A percentile compares a stretch with the other conserved stretches of the same genome.
These are phyloP conservation scores for Torulaspora quercuum DNA, from an alignment of 805 yeast genomes.

Conservation along the genomic window DNA sequence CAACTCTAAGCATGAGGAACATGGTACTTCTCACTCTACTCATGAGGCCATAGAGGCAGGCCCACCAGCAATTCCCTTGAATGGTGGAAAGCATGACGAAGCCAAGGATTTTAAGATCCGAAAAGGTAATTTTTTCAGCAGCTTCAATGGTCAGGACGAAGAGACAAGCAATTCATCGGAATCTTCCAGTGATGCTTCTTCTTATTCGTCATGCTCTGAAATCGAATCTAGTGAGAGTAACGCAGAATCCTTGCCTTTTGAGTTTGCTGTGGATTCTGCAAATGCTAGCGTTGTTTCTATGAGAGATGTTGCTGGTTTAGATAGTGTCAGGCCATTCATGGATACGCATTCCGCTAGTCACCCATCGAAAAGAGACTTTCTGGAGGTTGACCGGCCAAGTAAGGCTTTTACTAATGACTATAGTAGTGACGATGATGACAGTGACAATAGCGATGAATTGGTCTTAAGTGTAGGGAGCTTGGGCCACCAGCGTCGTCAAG, in stretches of 20 bases:
- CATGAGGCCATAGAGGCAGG: too few relatives aligned
- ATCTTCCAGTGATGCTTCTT: slow-evolving; percentile 15
- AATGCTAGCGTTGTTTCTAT: slow-evolving; percentile 27
- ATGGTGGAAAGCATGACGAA: not conserved
- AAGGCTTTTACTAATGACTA: slow-evolving; percentile 2
- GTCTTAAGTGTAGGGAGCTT: slow-evolving; percentile 22
- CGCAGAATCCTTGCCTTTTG: slow-evolving; percentile 33
- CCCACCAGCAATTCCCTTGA: not conserved
- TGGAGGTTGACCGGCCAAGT: slow-evolving; percentile 2
- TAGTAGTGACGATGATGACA: slow-evolving; percentile 7
- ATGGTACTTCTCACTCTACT: too few relatives aligned
- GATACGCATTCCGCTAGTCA: slow-evolving; percentile 8
- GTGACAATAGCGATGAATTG: slow-evolving; percentile 21
- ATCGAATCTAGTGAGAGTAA: slow-evolving; percentile 16
- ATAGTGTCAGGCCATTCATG: slow-evolving; percentile 11
- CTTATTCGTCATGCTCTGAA: slow-evolving; percentile 11
- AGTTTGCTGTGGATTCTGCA: slow-evolving; percentile 33
- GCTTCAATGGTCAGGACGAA: slow-evolving; percentile 20
- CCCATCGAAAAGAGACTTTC: slow-evolving; percentile 3
- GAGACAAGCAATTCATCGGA: slow-evolving; percentile 17
- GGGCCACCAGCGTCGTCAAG: slow-evolving; percentile 22
- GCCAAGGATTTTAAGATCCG: slow-evolving; percentile 10
- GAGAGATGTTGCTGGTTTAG: slow-evolving; percentile 19
- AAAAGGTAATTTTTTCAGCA: slow-evolving; percentile 22
- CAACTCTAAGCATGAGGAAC: too few relatives aligned